Conservation (phyloP, 495 filamentous ascomycete genomes). For the Choiromyces venosus region DNA sequence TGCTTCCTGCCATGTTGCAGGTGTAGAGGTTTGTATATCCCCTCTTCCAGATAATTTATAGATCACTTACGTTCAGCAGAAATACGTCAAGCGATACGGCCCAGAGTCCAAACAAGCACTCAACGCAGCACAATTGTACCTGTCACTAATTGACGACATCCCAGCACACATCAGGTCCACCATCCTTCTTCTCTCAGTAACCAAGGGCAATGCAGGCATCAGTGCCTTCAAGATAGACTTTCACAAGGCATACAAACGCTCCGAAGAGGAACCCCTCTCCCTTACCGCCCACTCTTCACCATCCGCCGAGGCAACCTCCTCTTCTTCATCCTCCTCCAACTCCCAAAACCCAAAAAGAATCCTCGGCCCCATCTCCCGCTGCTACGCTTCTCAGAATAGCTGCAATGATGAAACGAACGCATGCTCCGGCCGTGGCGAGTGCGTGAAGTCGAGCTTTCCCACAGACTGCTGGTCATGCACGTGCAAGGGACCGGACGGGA, state of each 20-base stretch:
- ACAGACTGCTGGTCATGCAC: constrained; percentile 68
- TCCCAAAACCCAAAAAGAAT: constrained; percentile 12
- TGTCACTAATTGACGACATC: constrained; percentile 19
- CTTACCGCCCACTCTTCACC: constrained; percentile 11
- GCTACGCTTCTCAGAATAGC: constrained; percentile 57
- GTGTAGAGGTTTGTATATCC: neutral
- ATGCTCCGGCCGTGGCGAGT: constrained; percentile 72
- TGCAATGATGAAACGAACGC: constrained; percentile 60
- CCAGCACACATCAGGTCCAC: constrained; percentile 30
- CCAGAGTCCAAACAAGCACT: constrained; percentile 22
- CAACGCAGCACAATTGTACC: constrained; percentile 29
- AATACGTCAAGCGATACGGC: constrained; percentile 31
- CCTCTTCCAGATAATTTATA: neutral
- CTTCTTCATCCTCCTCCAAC: constrained; percentile 6
- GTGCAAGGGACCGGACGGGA: constrained; percentile 56
- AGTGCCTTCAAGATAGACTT: constrained; percentile 6
- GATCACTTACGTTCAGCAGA: constrained; percentile 4
- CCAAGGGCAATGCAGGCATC: constrained; percentile 6
- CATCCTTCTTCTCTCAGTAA: constrained; percentile 33
- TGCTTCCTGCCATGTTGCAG: neutral
- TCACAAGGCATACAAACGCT: constrained; percentile 24
- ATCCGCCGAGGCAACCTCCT: constrained; percentile 6
- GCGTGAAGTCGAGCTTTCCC: constrained; percentile 48
- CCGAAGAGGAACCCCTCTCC: constrained; percentile 29
- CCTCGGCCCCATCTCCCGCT: constrained; percentile 48